Base-by-base conservation (phyloP, 2,329 filamentous ascomycete species). In the Diaporthe longicolla region DNA sequence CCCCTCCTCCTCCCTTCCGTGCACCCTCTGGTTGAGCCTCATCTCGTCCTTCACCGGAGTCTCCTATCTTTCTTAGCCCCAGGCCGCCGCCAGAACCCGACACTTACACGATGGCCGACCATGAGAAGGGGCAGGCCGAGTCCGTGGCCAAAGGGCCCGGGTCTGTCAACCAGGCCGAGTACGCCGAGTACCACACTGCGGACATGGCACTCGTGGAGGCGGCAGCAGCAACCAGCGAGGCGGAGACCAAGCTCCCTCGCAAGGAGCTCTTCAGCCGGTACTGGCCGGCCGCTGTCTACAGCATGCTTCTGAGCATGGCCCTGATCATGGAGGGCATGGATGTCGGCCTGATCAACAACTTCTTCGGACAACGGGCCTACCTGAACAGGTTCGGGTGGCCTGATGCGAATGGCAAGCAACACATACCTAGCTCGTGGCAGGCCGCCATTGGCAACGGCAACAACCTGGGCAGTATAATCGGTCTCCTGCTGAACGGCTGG, bases 371-470 rank as follows among this genome's bases (percentile, higher is more conserved):
- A 71, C 75, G 35, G 21, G 79, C 32, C 78, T 82, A 74, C 73
- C 74, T 65, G 13, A 77, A 73, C 71, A 79, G 63, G 70, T 85
- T 82, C 65, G 82, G 82, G 21, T 40, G 10, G 52, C 74, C 4
- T 66, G 73, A 84, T 83, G 59, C 80, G 84, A 75, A 81, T 0
- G 82, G 80, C 35, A 78, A 81, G 43, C 74, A 77, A 1, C 76
- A 76, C 2, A 79, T 87, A 24, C 79, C 82, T 4, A 82, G 83
- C 1, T 76, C 82, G 9, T 87, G 85, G 85, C 85, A 87, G 75
- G 81, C 83, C 7, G 83, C 48, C 13, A 59, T 74, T 6, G 35
- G 26, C 13, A 58, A 65, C 24, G 58, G 40, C 1, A 45, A 52
- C n/a, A 45, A 35, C n/a, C 37, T 83, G 8, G 86, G 86, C 3